Evolutionary conservation across 2,329 filamentous ascomycete species (phyloP).

Genomic region (Aspergillus sp.): DNA sequence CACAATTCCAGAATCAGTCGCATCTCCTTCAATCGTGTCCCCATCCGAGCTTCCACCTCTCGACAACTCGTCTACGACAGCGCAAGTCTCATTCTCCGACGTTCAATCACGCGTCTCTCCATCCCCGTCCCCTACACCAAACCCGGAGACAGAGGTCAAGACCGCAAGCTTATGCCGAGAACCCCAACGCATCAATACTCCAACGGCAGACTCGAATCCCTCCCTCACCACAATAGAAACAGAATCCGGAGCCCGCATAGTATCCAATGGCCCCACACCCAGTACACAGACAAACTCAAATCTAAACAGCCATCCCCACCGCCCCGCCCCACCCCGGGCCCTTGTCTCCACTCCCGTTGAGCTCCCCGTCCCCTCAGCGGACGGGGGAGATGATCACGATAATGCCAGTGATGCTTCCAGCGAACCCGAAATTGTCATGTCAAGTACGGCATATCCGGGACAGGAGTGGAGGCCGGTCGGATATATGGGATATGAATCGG

Average conservation of each 20-base stretch:
- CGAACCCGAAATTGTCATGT: constrained; percentile 49
- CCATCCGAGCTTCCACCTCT: neutral
- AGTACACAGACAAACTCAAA: neutral
- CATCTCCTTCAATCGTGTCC: neutral
- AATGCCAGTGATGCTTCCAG: constrained; percentile 40
- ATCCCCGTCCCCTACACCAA: no score
- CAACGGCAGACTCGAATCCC: neutral
- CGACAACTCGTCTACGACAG: no score
- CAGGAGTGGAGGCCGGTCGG: constrained; percentile 48
- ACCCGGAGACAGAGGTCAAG: no score
- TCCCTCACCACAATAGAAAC: neutral
- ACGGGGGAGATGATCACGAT: constrained; percentile 45
- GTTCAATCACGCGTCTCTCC: no score
- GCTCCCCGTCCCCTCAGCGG: constrained; percentile 32
- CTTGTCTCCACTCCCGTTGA: constrained; percentile 34
- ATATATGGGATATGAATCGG: constrained; percentile 8
- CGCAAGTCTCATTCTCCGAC: no score
- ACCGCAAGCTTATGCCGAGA: no score
- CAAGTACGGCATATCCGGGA: constrained; percentile 51
- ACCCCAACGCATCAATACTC: no score
- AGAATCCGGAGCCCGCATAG: neutral
- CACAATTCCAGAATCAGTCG: neutral
- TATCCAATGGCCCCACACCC: no score
- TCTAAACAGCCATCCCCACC: constrained; percentile 18
- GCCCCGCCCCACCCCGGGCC: constrained; percentile 24